phyloP scores from a whole-genome alignment of 2,329 filamentous ascomycete genomes.

The Calonectria hongkongensis region DNA sequence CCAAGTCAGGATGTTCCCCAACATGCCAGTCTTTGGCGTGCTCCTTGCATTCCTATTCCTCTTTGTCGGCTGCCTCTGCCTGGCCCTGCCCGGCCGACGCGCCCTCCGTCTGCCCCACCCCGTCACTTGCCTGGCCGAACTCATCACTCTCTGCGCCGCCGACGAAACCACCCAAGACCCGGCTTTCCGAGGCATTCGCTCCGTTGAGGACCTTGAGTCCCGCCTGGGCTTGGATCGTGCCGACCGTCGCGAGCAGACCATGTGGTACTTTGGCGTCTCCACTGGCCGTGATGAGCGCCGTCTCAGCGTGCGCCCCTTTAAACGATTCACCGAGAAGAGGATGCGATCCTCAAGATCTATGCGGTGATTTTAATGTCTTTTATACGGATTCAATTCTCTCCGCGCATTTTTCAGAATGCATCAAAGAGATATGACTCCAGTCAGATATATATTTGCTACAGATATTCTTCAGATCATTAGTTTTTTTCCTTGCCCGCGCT shows the following conservation, averaged over 20 bases:
- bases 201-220: slow-evolving; percentile 80
- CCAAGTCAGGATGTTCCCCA: slow-evolving; percentile 80
- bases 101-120: slow-evolving; percentile 82
- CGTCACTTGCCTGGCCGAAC: slow-evolving; percentile 82
- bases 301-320: slow-evolving; percentile 66
- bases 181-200: slow-evolving; percentile 81
- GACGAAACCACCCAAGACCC: slow-evolving; percentile 83
- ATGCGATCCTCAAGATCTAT: slow-evolving; percentile 53
- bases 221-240: slow-evolving; percentile 75
- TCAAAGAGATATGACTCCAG: not conserved
- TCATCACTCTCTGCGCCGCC: slow-evolving; percentile 85
- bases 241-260: slow-evolving; percentile 67
- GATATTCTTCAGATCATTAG: not conserved
- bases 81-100: slow-evolving; percentile 76
- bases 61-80: slow-evolving; percentile 78
- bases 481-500: not conserved
- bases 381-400: not conserved
- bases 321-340: slow-evolving; percentile 67
- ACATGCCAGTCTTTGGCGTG: slow-evolving; percentile 83
- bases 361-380: slow-evolving; percentile 45
- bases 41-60: slow-evolving; percentile 83
- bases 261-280: slow-evolving; percentile 70
- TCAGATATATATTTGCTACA: not conserved
- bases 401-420: no score
- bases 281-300: slow-evolving; percentile 63